phyloP scores from a whole-genome alignment of 495 filamentous ascomycete genomes.

The Apodospora peruviana region DNA sequence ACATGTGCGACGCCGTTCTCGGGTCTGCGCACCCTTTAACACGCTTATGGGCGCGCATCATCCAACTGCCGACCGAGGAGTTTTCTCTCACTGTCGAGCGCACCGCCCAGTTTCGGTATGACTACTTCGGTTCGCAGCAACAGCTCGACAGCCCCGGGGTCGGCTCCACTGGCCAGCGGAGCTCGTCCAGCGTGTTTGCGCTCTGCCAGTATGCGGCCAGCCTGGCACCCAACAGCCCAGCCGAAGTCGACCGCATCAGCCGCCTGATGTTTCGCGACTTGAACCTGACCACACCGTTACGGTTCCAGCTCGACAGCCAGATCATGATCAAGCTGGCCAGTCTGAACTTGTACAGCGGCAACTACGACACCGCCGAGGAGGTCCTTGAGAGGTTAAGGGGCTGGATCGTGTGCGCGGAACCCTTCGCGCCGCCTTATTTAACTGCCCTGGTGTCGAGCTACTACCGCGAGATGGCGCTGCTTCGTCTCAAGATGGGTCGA shows the following conservation, averaged over 20 bases:
- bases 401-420: background rate
- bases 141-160: too few species aligned
- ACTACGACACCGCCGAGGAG: slow-evolving; percentile 7
- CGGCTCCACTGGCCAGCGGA: background rate
- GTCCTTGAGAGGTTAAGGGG: slow-evolving; percentile 1
- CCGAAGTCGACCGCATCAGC: slow-evolving; percentile 6
- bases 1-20: slow-evolving; percentile 11
- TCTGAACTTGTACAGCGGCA: slow-evolving; percentile 3
- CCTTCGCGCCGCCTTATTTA: background rate
- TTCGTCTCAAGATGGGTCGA: background rate
- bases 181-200: background rate
- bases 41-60: slow-evolving; percentile 9
- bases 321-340: slow-evolving; percentile 10
- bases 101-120: slow-evolving; percentile 7
- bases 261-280: background rate
- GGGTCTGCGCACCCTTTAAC: slow-evolving; percentile 14
- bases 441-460: background rate
- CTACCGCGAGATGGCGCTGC: slow-evolving; percentile 1
- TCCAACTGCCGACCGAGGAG: slow-evolving; percentile 1
- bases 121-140: slow-evolving; percentile 9
- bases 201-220: background rate
- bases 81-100: slow-evolving; percentile 10
- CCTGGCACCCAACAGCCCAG: background rate
- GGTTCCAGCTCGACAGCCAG: slow-evolving; percentile 1
- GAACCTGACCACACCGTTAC: background rate